Evolutionary conservation across 78 protist species (phyloP).

Genomic region (Dictyostelium firmibasis): DNA sequence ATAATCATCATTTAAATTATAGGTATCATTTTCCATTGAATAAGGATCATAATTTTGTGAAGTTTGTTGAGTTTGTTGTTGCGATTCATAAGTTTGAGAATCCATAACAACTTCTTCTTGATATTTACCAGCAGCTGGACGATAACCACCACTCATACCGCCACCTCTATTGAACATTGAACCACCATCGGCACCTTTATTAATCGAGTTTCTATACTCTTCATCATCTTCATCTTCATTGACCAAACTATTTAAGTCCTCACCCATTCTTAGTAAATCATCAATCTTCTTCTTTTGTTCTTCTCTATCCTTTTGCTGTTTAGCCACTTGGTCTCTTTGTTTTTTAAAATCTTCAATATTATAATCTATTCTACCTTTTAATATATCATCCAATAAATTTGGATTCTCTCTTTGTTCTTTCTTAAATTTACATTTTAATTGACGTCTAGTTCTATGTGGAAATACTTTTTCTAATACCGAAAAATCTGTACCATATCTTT

Average conservation of each 20-base stretch:
- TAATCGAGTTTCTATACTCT: not conserved
- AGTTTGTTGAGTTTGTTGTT: not conserved
- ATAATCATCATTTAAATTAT: constrained; percentile 4
- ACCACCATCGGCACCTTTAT: not conserved
- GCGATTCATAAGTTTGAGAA: not conserved
- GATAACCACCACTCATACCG: not conserved
- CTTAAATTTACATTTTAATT: constrained; percentile 33
- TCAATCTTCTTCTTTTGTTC: constrained; percentile 1
- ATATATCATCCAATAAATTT: not conserved
- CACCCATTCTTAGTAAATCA: not conserved
- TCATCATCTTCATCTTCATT: not conserved
- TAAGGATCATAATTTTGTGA: not conserved
- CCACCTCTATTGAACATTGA: not conserved
- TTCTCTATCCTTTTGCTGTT: not conserved
- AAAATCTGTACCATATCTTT: constrained; percentile 61
- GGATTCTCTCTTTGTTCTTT: constrained; percentile 49
- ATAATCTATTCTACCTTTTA: not conserved
- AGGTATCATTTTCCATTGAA: constrained; percentile 24
- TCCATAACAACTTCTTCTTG: constrained; percentile 58
- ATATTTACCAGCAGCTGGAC: not conserved
- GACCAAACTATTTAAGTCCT: not conserved
- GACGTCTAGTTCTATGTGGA: constrained; percentile 16
- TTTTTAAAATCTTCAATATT: constrained; percentile 17
- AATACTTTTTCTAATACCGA: constrained; percentile 24
- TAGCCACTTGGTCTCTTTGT: not conserved